A percentile compares a stretch with the other conserved stretches of the same genome.
Evolutionary conservation across 108 stramenopile genomes (phyloP).

Genomic region (Cyclotella distinguenda): DNA sequence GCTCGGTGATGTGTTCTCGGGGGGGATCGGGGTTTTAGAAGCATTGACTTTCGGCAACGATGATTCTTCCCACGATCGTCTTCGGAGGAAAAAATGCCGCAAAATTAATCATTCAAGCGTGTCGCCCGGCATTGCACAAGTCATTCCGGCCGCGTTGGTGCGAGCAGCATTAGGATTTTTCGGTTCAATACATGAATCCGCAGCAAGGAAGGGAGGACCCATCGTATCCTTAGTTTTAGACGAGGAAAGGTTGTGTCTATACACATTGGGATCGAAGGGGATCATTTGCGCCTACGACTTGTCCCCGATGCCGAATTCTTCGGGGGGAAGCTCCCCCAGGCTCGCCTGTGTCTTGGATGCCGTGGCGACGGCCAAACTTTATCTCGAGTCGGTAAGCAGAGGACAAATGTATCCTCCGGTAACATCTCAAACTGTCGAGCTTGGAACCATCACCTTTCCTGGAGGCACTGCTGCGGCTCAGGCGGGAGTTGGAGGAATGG

Average conservation of each 20-base stretch:
- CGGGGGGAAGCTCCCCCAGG: conserved; percentile 16
- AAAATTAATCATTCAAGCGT: conserved; percentile 74
- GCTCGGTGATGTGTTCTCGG: conserved; percentile 15
- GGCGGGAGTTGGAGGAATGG: conserved; percentile 89
- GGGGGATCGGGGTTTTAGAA: conserved; percentile 59
- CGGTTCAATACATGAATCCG: conserved; percentile 51
- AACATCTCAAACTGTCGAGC: conserved; percentile 44
- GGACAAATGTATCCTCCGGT: conserved; percentile 68
- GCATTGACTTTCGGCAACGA: conserved; percentile 49
- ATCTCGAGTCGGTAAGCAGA: conserved; percentile 70
- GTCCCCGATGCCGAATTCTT: conserved; percentile 17
- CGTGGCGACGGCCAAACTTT: conserved; percentile 61
- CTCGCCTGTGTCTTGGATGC: conserved; percentile 64
- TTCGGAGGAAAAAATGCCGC: conserved; percentile 74
- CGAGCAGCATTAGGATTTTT: conserved; percentile 50
- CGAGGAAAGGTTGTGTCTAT: conserved; percentile 67
- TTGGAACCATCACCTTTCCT: conserved; percentile 61
- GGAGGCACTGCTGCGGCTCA: conserved; percentile 73
- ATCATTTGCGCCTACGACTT: conserved; percentile 79
- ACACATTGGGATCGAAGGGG: conserved; percentile 73
- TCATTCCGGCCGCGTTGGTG: conserved; percentile 66
- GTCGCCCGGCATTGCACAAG: conserved; percentile 33
- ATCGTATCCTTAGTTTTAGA: conserved; percentile 72
- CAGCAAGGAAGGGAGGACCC: conserved; percentile 61
- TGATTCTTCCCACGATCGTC: neutral